These are phyloP conservation scores for Hypoxylon sp. DNA, from an alignment of 2,329 filamentous ascomycete genomes.

Conservation along the genomic window DNA sequence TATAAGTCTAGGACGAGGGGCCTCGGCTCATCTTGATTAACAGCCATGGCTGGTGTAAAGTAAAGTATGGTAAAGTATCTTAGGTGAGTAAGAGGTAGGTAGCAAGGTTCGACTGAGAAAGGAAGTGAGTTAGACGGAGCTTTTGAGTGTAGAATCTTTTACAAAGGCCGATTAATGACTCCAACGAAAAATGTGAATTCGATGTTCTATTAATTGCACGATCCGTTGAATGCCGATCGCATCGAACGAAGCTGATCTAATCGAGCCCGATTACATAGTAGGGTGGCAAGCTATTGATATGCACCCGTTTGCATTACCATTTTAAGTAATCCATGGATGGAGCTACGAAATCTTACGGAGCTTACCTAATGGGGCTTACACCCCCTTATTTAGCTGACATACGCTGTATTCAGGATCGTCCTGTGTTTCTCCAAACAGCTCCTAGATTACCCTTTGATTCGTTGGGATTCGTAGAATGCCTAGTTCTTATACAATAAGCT, in stretches of 20 bases:
- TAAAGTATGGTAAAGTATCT: too few species aligned
- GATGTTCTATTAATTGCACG: background rate
- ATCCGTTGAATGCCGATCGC: background rate
- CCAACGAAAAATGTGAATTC: background rate
- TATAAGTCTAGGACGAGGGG: conserved; percentile 26
- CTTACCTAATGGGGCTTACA: background rate
- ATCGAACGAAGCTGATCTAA: background rate
- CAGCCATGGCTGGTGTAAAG: conserved; percentile 11
- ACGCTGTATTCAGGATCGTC: background rate
- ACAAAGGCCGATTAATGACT: background rate
- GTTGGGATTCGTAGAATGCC: background rate
- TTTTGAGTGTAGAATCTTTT: background rate
- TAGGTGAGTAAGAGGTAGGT: background rate
- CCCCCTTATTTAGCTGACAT: background rate
- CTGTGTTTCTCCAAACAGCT: background rate
- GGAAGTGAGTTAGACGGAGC: background rate
- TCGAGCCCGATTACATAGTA: background rate
- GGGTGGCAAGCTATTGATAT: background rate
- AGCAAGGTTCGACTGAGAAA: background rate
- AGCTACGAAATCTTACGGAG: background rate
- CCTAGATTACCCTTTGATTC: background rate
- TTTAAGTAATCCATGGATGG: background rate
- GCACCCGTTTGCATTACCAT: background rate
- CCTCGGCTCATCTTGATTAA: conserved; percentile 19
- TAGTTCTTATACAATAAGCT: too few species aligned